These are phyloP conservation scores for Botrytis paeoniae DNA, from an alignment of 2,329 filamentous ascomycete genomes.

Conservation along the genomic window DNA sequence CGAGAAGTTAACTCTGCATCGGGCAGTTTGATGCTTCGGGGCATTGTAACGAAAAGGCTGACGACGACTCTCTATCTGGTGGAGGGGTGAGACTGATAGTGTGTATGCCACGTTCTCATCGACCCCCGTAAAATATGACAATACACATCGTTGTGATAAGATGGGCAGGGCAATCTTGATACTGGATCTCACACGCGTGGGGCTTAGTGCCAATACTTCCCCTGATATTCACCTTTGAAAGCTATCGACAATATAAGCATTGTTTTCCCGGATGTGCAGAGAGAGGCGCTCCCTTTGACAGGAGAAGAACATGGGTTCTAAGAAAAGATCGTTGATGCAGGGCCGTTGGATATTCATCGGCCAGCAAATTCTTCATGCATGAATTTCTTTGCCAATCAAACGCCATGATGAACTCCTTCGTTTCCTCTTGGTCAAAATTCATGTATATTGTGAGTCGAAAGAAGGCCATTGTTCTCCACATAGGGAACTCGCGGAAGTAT, in stretches of 20 bases:
- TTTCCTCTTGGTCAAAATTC: not conserved
- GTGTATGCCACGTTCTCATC: not conserved
- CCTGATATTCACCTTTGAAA: not conserved
- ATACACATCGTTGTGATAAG: not conserved
- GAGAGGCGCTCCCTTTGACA: not conserved
- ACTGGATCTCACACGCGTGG: not conserved
- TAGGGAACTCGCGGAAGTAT: not conserved
- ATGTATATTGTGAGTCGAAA: not conserved
- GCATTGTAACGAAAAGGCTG: not conserved
- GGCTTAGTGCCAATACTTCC: not conserved
- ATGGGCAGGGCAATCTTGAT: not conserved
- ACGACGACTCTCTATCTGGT: constrained; percentile 7
- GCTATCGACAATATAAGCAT: not conserved
- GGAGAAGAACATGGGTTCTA: not conserved
- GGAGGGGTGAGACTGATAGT: not conserved
- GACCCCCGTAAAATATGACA: not conserved
- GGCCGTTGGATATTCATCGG: not conserved
- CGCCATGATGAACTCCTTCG: not conserved
- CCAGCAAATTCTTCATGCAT: too few species aligned
- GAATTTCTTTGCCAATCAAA: not conserved
- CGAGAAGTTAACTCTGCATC: not conserved
- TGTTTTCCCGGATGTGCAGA: not conserved
- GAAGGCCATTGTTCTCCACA: not conserved
- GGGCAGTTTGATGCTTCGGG: not conserved
- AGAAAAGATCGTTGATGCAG: not conserved